Percentiles rank a stretch among this genome's conserved stretches.
These are phyloP conservation scores for Colletotrichum aenigma DNA, from an alignment of 2,329 filamentous ascomycete species.

Conservation along the genomic window DNA sequence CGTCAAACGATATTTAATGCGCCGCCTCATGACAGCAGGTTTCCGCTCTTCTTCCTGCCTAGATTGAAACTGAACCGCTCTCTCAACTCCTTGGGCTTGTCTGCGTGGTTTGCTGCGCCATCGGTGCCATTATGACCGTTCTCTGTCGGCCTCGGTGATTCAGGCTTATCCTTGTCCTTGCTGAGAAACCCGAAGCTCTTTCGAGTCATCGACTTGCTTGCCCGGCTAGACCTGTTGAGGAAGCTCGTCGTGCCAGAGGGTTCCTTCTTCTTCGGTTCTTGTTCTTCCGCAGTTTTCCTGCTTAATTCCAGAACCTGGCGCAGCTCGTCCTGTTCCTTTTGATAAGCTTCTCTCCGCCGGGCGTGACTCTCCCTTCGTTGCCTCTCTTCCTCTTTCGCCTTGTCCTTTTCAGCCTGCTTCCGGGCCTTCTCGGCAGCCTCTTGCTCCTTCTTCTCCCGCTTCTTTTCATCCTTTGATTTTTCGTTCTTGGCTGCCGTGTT, in stretches of 20 bases:
- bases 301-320: slow-evolving; percentile 69
- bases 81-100: slow-evolving; percentile 59
- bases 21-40: slow-evolving; percentile 29
- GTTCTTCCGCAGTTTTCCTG: slow-evolving; percentile 63
- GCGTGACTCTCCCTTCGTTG: slow-evolving; percentile 39
- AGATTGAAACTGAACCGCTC: slow-evolving; percentile 71
- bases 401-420: slow-evolving; percentile 50
- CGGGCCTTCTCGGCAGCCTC: slow-evolving; percentile 57
- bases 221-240: slow-evolving; percentile 70
- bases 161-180: slow-evolving; percentile 50
- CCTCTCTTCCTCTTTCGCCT: slow-evolving; percentile 48
- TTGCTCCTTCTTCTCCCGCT: slow-evolving; percentile 72
- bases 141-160: slow-evolving; percentile 26
- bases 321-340: slow-evolving; percentile 66
- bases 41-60: slow-evolving; percentile 73
- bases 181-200: slow-evolving; percentile 74
- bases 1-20: not conserved
- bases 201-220: slow-evolving; percentile 79
- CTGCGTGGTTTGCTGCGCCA: slow-evolving; percentile 28
- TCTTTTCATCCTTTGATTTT: slow-evolving; percentile 65
- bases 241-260: slow-evolving; percentile 47
- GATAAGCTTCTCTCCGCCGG: slow-evolving; percentile 40
- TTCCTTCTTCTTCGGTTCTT: slow-evolving; percentile 43
- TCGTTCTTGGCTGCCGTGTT: slow-evolving; percentile 23
- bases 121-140: slow-evolving; percentile 33